Evolutionary conservation across 2,329 filamentous ascomycete genomes (phyloP), one percentile per base, ranked within the genome.

Genomic region (Penicillium sp.): DNA sequence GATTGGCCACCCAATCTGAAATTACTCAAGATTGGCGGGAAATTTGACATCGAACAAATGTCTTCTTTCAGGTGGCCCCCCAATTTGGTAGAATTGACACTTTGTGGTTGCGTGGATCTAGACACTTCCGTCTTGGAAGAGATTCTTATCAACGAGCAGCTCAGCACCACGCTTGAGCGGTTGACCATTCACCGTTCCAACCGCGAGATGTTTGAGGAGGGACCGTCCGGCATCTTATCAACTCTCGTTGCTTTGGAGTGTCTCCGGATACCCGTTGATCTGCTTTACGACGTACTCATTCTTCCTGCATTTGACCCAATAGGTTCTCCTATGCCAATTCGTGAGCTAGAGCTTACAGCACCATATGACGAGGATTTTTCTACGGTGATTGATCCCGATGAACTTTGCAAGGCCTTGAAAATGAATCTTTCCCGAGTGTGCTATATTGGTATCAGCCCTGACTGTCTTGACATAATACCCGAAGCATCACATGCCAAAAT

Each of bases 11-110:
- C 42, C 12, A 50, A 41, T 35, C 38, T 61, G 5, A 11, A 5
- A 11, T 14, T 4, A 2, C 43, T 61, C 12, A 19, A 33, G n/a
- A 9, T 61, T 12, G 56, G 53, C 19, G 58, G 58, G 7, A 22
- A 6, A 7, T 37, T 59, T 17, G 35, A 54, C 35, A 10, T 35
- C 1, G 33, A 38, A 11, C 9, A 38, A 12, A 51, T 59, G 50
- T 16, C 28, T 14, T 48, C 35, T 3, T 61, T 61, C n/a, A 45
- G 35, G 31, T 61, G 56, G 56, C 58, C 58, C 1, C 31, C 31
- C 16, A 42, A 41, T 12, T 41, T 57, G 17, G 7, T 4, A 19
- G 9, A 7, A 5, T 22, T 57, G 11, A 19, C 22, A 19, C 31
- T 57, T 11, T 19, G 22, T 36, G 38, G 38, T 6, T 54, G 50